These are phyloP conservation scores for Sphaerostilbella broomeana DNA, from an alignment of 2,329 filamentous ascomycete species.

Conservation along the genomic window DNA sequence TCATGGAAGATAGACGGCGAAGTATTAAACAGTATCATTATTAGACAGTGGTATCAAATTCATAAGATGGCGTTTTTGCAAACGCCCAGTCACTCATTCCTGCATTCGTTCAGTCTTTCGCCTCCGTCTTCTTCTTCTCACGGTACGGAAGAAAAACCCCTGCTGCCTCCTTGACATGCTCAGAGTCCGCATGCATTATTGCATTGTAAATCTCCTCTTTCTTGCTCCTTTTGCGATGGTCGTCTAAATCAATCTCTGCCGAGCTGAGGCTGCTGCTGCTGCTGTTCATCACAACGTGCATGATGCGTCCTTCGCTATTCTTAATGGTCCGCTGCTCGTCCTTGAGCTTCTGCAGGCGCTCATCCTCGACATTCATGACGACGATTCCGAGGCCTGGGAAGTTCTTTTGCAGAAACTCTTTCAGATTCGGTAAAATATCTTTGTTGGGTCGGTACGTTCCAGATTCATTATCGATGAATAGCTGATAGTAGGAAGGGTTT, in stretches of 20 bases:
- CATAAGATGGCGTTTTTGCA: conserved; percentile 6
- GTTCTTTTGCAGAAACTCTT: conserved; percentile 62
- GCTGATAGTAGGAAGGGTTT: conserved; percentile 61
- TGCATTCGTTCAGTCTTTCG: neutral
- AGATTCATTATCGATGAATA: conserved; percentile 91
- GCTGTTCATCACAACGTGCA: conserved; percentile 52
- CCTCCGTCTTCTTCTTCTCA: conserved; percentile 14
- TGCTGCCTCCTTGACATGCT: conserved; percentile 33
- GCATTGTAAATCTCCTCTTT: conserved; percentile 46
- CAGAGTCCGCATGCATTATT: conserved; percentile 39
- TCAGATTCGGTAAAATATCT: conserved; percentile 63
- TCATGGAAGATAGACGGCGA: too few relatives aligned
- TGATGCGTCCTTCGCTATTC: conserved; percentile 50
- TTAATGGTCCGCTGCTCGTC: conserved; percentile 66
- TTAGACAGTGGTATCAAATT: conserved; percentile 12
- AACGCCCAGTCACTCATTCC: neutral
- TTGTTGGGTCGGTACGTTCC: conserved; percentile 89
- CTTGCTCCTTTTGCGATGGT: conserved; percentile 42
- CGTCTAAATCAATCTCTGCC: conserved; percentile 45
- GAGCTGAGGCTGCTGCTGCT: conserved; percentile 49
- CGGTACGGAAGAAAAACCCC: conserved; percentile 21
- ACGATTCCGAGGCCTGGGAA: conserved; percentile 71
- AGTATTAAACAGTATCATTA: too few relatives aligned
- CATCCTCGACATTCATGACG: conserved; percentile 71
- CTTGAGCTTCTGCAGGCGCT: conserved; percentile 69